phyloP scores from a whole-genome alignment of 495 filamentous ascomycete species.

The Penicillium odoratum region DNA sequence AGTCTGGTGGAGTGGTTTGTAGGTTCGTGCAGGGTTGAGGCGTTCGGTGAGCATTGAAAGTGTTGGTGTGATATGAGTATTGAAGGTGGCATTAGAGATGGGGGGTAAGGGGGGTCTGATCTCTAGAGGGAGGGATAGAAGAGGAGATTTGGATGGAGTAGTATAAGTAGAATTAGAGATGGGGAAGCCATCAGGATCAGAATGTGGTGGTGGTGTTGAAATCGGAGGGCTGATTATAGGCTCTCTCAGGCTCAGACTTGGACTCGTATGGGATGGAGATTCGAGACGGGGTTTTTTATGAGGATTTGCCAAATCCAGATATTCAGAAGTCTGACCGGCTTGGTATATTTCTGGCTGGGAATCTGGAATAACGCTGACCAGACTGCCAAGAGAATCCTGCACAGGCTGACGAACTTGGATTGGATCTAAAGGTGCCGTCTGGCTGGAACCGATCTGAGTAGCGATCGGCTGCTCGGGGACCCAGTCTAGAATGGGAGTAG shows the following conservation, averaged over 20 bases:
- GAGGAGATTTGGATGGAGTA: neutral
- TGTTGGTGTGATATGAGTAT: slow-evolving; percentile 54
- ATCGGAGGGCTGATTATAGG: too few species aligned
- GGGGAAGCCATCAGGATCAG: neutral
- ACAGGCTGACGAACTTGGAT: neutral
- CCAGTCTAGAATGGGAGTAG: slow-evolving; percentile 3
- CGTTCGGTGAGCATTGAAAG: slow-evolving; percentile 53
- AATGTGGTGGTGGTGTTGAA: neutral
- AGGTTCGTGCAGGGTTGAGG: slow-evolving; percentile 50
- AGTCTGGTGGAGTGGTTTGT: slow-evolving; percentile 48
- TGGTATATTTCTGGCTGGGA: slow-evolving; percentile 30
- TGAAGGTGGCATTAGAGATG: slow-evolving; percentile 40
- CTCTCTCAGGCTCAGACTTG: too few species aligned
- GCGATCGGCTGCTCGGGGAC: slow-evolving; percentile 7
- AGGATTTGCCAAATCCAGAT: neutral
- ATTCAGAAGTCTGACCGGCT: neutral
- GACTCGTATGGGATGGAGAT: neutral
- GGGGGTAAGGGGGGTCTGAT: slow-evolving; percentile 48
- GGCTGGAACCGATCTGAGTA: slow-evolving; percentile 12
- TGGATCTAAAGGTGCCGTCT: slow-evolving; percentile 7
- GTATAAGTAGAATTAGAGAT: neutral
- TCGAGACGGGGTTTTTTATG: slow-evolving; percentile 1
- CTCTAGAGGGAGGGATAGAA: slow-evolving; percentile 28
- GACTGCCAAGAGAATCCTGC: slow-evolving; percentile 41
- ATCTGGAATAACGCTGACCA: slow-evolving; percentile 51